Evolutionary conservation across 768 basidiomycete species (phyloP), one percentile per base, ranked within the genome.

Genomic region (Leccinum subgranulosum): DNA sequence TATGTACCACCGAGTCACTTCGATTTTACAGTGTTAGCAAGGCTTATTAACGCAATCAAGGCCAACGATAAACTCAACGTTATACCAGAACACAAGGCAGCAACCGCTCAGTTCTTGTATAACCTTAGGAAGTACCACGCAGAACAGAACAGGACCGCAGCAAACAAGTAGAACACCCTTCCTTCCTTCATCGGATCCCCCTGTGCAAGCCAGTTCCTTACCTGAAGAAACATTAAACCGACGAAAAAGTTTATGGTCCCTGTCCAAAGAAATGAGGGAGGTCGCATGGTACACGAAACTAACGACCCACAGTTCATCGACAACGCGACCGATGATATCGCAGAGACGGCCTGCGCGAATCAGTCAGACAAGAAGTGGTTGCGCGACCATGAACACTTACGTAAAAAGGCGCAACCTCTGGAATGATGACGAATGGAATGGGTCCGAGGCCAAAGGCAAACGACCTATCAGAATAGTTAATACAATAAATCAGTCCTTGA

Each of bases 381-480:
- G 43, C 54, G 21, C 4, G 23, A 53, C 43, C 21, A 50, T 43
- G 41, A 10, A 12, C 47, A 77, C 90, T 60, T 70, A 88, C 92
- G 64, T 88, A 81, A 51, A 81, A 72, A 2, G 93, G 93, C 3
- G 94, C 88, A 21, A 97, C 84, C 67, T 98, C 94, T 15, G 94
- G 86, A 31, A 96, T 86, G 71, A 98, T 86, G 39, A 98, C 85
- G 67, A 94, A 98, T 0, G 96, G 95, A 33, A 98, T 76, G 2
- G 96, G 94, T 1, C 96, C 96, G 17, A 98, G 79, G 2, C 95
- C 96, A 33, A 89, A 74, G 2, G 94, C 91, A 72, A 95, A 98
- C 1, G 91, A 89, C 73, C 90, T 91, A 57, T 49, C 50, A 36
- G 57, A 49, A 34, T 39, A 6, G 34, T 59, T 36, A 56, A 56